Conservation (phyloP, 1,139 yeast genomes). For the Lodderomyces parapsilosis region DNA sequence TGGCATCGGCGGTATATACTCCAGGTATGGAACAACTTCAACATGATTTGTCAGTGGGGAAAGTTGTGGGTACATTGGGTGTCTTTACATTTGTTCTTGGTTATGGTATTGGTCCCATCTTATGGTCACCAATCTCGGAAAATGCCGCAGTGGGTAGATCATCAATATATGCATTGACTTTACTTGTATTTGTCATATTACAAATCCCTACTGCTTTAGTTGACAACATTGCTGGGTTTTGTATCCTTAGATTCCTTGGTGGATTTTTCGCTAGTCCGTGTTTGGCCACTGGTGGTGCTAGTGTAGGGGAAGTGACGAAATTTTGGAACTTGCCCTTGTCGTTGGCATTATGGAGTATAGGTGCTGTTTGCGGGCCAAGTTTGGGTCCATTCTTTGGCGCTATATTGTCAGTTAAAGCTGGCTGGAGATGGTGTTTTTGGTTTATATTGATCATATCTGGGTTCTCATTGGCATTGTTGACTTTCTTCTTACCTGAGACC, state of each 20-base stretch:
- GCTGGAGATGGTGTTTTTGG: conserved; percentile 40
- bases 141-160: conserved; percentile 53
- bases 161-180: conserved; percentile 29
- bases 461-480: conserved; percentile 22
- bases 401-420: conserved; percentile 25
- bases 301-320: conserved; percentile 26
- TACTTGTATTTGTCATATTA: conserved; percentile 30
- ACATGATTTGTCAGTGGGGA: conserved; percentile 26
- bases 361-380: conserved; percentile 37
- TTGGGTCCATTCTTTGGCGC: conserved; percentile 40
- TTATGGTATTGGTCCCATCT: conserved; percentile 40
- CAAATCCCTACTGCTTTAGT: conserved; percentile 36
- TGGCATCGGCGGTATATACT: conserved; percentile 62
- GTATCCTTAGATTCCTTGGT: conserved; percentile 29
- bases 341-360: conserved; percentile 34
- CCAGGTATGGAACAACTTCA: conserved; percentile 45
- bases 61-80: conserved; percentile 31
- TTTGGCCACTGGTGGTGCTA: conserved; percentile 37
- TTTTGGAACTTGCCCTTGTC: conserved; percentile 32
- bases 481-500: conserved; percentile 35
- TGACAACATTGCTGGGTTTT: conserved; percentile 28
- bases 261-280: conserved; percentile 37
- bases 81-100: conserved; percentile 38
- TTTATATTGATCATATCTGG: conserved; percentile 34
- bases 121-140: conserved; percentile 39